Evolutionary conservation across 1,284 basidiomycete species (phyloP).

Genomic region (Lignosus rhinocerotis): DNA sequence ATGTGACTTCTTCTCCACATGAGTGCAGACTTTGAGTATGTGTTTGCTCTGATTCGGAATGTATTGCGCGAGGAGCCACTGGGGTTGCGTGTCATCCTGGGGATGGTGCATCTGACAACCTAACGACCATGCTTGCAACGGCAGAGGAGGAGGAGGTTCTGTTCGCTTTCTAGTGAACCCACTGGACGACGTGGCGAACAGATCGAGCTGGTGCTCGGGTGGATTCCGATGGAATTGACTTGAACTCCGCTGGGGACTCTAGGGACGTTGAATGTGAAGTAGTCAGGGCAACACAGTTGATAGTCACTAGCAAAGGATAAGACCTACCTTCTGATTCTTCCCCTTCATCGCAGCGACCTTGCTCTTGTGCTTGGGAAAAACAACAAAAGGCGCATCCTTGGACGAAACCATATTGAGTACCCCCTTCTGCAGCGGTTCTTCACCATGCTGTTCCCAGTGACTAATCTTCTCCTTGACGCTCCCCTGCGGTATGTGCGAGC

Average conservation of each 20-base stretch:
- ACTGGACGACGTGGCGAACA: slow-evolving; percentile 8
- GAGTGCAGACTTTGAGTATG: neutral
- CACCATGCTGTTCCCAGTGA: slow-evolving; percentile 1
- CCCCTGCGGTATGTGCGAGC: slow-evolving; percentile 3
- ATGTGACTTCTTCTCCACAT: neutral
- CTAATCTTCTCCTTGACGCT: slow-evolving; percentile 10
- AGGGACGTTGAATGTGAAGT: neutral
- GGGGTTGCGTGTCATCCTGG: neutral
- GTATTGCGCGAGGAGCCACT: slow-evolving; percentile 4
- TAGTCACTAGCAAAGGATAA: neutral
- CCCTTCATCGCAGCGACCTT: neutral
- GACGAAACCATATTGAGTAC: neutral
- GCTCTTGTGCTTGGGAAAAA: neutral
- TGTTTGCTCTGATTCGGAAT: neutral
- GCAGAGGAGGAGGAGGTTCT: neutral
- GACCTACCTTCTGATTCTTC: neutral
- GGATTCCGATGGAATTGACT: neutral
- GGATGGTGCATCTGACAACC: slow-evolving; percentile 11
- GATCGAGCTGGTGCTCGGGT: slow-evolving; percentile 3
- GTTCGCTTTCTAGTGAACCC: slow-evolving; percentile 6
- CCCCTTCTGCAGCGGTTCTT: neutral
- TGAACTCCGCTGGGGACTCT: neutral
- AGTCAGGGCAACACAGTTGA: neutral
- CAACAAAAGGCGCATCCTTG: neutral
- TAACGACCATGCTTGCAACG: slow-evolving; percentile 15